Evolutionary conservation across 495 filamentous ascomycete genomes (phyloP), one percentile per base, ranked within the genome.

Genomic region (Podospora didyma): DNA sequence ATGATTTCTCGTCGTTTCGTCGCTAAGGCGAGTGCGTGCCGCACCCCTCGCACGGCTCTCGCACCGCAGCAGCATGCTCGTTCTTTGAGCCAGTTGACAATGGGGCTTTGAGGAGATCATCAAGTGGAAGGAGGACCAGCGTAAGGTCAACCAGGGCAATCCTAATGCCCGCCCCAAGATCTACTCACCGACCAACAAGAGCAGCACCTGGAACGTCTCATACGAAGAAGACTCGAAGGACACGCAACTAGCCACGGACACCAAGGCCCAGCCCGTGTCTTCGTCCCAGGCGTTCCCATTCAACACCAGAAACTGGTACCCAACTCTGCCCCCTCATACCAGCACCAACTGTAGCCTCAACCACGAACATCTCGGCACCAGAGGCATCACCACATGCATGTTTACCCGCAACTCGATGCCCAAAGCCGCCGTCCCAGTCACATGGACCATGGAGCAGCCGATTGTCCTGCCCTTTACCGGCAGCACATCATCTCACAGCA

Each of bases 91-190:
- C 16, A 35, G 0, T n/a, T 55, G 1, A 61, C 51, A 1, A 60
- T 58, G 46, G 48, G n/a, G 53, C 35, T 53, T 59, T 28, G 48
- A 49, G 10, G 46, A 56, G 9, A 54, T 59, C 28, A 42, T 49
- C n/a, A 17, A 45, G 28, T 55, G 54, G 52, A 54, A 58, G 45
- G 54, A 39, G 20, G 21, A 51, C 42, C 23, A 58, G 39, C 23
- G 23, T 21, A 49, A 35, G 34, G 34, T 12, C 21, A 21, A 26
- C 2, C 28, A 49, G 0, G 31, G 7, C 44, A 35, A 24, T 24
- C 41, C 23, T 20, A n/a, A 34, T 34, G 14, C 19, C 9, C 24
- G 28, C 54, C 28, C 45, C 34, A 49, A 56, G 19, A 14, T 52
- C 51, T 11, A 11, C 46, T 51, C 37, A 3, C 49, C 47, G 47